Evolutionary conservation across 2,329 filamentous ascomycete genomes (phyloP), one percentile per base, ranked within the genome.

Genomic region (Bimuria novae-zelandiae): DNA sequence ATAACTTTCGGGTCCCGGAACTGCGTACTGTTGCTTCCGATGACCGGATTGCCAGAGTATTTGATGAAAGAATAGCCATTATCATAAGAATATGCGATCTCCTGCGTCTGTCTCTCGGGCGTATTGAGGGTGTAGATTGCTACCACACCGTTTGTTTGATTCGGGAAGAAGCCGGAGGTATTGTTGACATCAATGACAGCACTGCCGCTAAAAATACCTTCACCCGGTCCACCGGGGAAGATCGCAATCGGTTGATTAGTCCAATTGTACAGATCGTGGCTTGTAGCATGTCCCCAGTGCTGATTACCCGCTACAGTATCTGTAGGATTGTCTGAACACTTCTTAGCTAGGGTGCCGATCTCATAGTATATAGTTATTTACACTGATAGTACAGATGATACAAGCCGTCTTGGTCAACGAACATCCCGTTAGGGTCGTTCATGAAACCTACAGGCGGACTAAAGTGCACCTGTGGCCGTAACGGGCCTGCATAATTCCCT

Each of bases 321-420:
- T 0, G 76, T 76, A 1, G 81, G 80, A 50, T 83, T 82, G 59
- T 81, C 77, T 79, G 39, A 50, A 44, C n/a, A 17, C 25, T 16
- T 54, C 23, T 55, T 53, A 39, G 16, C n/a, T 39, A 39, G 11
- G 3, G 7, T 25, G 4, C 25, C 10, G 21, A 17, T 2, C 2
- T 5, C n/a, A 7, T 27, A 12, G 12, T 25, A 17, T 32, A 7
- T 4, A 2, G 5, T 30, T 12, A 7, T 32, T 42, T 71, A 75
- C 79, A 85, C 64, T 88, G 85, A 61, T 88, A 89, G 70, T 88
- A 88, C 1, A 87, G 59, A 64, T 88, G 86, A 69, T 82, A 89
- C 0, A 77, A 75, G 4, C 83, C 84, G 49, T 84, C 76, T 2
- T 70, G 75, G 56, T 86, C 83, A 5, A 79, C 66, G 55, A 86